Percentiles rank a stretch among this genome's conserved stretches.
Evolutionary conservation across 2,329 filamentous ascomycete genomes (phyloP).

Genomic region (Zasmidium angulare): DNA sequence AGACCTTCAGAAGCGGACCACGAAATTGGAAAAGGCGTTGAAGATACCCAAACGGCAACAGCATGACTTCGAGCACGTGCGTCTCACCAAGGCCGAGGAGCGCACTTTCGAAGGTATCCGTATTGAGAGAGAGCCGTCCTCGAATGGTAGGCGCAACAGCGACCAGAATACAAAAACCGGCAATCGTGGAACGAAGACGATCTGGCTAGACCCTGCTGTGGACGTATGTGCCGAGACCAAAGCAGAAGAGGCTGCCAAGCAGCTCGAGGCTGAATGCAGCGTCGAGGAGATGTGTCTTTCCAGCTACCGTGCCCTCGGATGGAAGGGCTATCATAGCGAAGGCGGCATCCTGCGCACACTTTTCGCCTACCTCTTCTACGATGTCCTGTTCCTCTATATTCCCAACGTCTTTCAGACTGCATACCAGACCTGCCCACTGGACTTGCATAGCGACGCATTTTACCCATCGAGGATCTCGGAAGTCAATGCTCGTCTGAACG

Average conservation of each 20-base stretch:
- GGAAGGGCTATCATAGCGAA: slow-evolving; percentile 94
- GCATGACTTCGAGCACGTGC: slow-evolving; percentile 88
- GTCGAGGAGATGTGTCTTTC: slow-evolving; percentile 95
- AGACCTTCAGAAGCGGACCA: slow-evolving; percentile 89
- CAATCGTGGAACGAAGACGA: slow-evolving; percentile 65
- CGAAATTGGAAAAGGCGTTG: slow-evolving; percentile 82
- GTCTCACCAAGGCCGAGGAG: slow-evolving; percentile 72
- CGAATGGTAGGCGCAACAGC: slow-evolving; percentile 29
- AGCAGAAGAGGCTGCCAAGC: background rate
- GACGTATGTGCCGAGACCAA: slow-evolving; percentile 4
- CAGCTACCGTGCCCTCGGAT: slow-evolving; percentile 77
- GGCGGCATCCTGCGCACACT: slow-evolving; percentile 89
- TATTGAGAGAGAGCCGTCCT: slow-evolving; percentile 49
- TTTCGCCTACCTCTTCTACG: slow-evolving; percentile 80
- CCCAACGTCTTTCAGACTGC: slow-evolving; percentile 97
- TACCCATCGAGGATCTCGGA: slow-evolving; percentile 82
- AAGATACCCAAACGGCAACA: slow-evolving; percentile 81
- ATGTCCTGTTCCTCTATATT: slow-evolving; percentile 87
- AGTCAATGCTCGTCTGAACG: slow-evolving; percentile 81
- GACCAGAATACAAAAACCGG: slow-evolving; percentile 33
- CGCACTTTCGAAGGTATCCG: slow-evolving; percentile 75
- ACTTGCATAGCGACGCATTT: slow-evolving; percentile 90
- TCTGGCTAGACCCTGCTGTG: slow-evolving; percentile 72
- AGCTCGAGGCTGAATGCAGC: slow-evolving; percentile 66
- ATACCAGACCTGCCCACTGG: slow-evolving; percentile 90